A percentile compares a stretch with the other conserved stretches of the same genome.
These are phyloP conservation scores for Colletotrichum acutatum DNA, from an alignment of 2,329 filamentous ascomycete genomes.

Conservation along the genomic window DNA sequence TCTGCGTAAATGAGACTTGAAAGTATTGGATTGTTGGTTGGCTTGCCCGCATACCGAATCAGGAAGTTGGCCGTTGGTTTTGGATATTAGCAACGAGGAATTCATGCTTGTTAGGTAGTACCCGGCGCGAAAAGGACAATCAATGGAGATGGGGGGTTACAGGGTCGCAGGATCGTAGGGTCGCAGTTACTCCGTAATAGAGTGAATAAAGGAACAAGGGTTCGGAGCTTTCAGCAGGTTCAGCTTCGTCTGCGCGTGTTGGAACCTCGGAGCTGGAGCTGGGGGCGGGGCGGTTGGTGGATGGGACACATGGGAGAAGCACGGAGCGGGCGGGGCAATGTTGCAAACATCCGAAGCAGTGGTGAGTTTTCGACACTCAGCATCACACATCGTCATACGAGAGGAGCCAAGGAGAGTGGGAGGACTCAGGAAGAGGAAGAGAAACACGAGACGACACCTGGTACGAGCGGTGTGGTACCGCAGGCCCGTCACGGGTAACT, in stretches of 20 bases:
- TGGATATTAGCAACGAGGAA: not conserved
- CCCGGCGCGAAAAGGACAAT: not conserved
- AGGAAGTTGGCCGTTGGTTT: not conserved
- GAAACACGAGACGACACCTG: conserved; percentile 16
- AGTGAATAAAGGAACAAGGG: too few species aligned
- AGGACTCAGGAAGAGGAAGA: not conserved
- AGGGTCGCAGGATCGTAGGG: too few species aligned
- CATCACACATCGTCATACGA: not conserved
- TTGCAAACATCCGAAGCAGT: not conserved
- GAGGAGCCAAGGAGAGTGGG: not conserved
- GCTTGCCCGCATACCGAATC: not conserved
- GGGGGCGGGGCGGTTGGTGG: too few species aligned
- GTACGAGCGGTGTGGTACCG: not conserved
- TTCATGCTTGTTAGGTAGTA: conserved; percentile 5
- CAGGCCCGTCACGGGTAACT: not conserved
- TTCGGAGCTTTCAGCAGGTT: not conserved
- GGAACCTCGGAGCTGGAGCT: not conserved
- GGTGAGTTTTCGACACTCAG: not conserved
- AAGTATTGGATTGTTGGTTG: not conserved
- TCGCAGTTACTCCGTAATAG: too few species aligned
- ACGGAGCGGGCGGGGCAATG: too few species aligned
- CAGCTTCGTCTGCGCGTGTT: not conserved
- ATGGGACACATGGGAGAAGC: too few species aligned
- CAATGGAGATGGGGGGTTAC: not conserved
- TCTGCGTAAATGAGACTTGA: not conserved